These are phyloP conservation scores for Solanum clarkiae DNA, from an alignment of 257 asterid species.

Conservation along the genomic window DNA sequence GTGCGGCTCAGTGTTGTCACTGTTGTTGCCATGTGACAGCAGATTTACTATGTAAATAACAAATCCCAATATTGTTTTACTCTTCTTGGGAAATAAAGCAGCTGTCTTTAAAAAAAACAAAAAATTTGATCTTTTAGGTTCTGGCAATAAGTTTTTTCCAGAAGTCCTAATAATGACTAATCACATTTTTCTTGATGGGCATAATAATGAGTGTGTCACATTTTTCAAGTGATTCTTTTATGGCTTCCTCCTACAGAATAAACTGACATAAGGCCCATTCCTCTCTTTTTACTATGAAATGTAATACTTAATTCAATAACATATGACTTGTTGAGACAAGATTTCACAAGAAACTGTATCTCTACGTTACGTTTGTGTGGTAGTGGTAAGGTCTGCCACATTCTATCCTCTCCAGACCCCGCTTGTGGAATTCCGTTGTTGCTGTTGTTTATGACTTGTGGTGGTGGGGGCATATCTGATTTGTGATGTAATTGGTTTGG, in stretches of 20 bases:
- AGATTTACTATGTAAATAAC: not conserved
- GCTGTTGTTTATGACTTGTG: too few relatives aligned
- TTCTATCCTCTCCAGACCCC: rapidly evolving
- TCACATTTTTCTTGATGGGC: not conserved
- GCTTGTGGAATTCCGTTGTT: too few relatives aligned
- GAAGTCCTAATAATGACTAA: not conserved
- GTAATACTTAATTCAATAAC: not conserved
- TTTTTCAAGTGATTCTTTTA: not conserved
- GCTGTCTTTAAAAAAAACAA: not conserved
- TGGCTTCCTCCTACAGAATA: not conserved
- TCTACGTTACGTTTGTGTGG: too few relatives aligned
- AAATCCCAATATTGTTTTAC: not conserved
- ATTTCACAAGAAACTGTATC: too few relatives aligned
- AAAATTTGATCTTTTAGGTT: not conserved
- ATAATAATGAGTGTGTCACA: not conserved
- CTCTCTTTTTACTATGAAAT: not conserved
- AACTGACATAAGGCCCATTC: not conserved
- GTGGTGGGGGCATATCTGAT: not conserved
- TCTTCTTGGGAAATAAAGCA: not conserved
- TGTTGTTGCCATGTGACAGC: not conserved
- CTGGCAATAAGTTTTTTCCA: not conserved
- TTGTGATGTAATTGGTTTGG: not conserved
- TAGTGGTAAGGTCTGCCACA: too few relatives aligned
- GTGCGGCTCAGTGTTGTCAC: not conserved
- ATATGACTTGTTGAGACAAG: not conserved